Percentiles rank a stretch among this genome's conserved stretches.
phyloP scores from a whole-genome alignment of 2,329 filamentous ascomycete species.

The Knufia fluminis region DNA sequence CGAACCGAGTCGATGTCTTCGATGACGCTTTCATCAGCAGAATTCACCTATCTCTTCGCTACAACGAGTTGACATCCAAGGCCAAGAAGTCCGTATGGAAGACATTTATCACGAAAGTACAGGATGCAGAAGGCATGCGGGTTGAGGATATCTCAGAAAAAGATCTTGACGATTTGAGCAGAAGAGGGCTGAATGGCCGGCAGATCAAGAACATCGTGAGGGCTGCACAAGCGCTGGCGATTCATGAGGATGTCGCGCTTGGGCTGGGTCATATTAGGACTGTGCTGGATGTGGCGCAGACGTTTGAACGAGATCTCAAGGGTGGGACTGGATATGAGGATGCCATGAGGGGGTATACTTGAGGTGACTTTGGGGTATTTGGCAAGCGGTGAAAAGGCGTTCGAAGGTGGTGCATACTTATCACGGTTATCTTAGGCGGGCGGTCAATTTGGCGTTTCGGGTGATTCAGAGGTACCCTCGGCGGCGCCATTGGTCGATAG shows the following conservation, averaged over 20 bases:
- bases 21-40: slow-evolving; percentile 84
- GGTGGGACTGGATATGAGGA: slow-evolving; percentile 72
- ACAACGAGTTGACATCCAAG: slow-evolving; percentile 62
- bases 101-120: slow-evolving; percentile 69
- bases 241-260: slow-evolving; percentile 62
- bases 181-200: slow-evolving; percentile 59
- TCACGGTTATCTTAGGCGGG: too few relatives aligned
- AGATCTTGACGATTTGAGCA: slow-evolving; percentile 58
- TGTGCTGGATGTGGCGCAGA: slow-evolving; percentile 55
- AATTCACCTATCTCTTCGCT: slow-evolving; percentile 66
- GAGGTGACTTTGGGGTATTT: too few relatives aligned
- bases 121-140: slow-evolving; percentile 52
- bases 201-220: slow-evolving; percentile 85
- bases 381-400: too few relatives aligned
- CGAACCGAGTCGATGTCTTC: slow-evolving; percentile 77
- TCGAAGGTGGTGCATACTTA: too few relatives aligned
- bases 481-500: too few relatives aligned
- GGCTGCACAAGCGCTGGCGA: slow-evolving; percentile 71
- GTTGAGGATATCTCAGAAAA: slow-evolving; percentile 54
- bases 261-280: slow-evolving; percentile 71
- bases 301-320: slow-evolving; percentile 71
- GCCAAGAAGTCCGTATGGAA: slow-evolving; percentile 74
- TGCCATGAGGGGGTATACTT: slow-evolving; percentile 68
- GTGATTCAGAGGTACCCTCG: too few relatives aligned
- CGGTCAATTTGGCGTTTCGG: too few relatives aligned